A percentile compares a stretch with the other conserved stretches of the same genome.
Evolutionary conservation across 148 eudicot genomes (phyloP).

Genomic region (Chenopodium formosanum): DNA sequence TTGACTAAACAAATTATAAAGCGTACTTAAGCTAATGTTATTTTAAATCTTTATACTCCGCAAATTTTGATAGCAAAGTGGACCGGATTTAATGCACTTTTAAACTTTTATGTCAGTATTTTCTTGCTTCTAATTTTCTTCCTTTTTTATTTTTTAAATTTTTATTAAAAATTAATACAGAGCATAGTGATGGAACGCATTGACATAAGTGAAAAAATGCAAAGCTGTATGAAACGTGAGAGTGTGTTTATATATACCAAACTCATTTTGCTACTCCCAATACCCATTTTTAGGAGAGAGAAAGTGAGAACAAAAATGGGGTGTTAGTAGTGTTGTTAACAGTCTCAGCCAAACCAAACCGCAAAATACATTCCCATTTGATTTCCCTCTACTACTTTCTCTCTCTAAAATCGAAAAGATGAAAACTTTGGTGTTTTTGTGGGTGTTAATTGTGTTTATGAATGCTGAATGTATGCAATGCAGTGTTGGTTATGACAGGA

Average conservation of each 20-base stretch:
- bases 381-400: background rate
- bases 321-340: background rate
- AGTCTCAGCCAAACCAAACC: constrained; percentile 22
- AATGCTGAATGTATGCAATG: constrained; percentile 34
- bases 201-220: constrained; percentile 3
- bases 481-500: constrained; percentile 62
- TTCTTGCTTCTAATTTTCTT: background rate
- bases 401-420: constrained; percentile 14
- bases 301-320: too few relatives aligned
- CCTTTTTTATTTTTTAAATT: background rate
- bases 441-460: constrained; percentile 15
- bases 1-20: constrained; percentile 8
- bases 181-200: background rate
- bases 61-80: constrained; percentile 9
- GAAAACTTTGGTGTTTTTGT: constrained; percentile 6
- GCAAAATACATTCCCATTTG: background rate
- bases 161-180: too few relatives aligned
- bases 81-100: constrained; percentile 19
- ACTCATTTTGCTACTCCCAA: constrained; percentile 14
- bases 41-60: background rate
- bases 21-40: too few relatives aligned
- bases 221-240: constrained; percentile 26
- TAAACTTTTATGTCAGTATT: constrained; percentile 12
- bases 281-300: background rate
- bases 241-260: background rate